Conservation (phyloP, 192 early-diverging fungal genomes). For the Mortierella antarctica region DNA sequence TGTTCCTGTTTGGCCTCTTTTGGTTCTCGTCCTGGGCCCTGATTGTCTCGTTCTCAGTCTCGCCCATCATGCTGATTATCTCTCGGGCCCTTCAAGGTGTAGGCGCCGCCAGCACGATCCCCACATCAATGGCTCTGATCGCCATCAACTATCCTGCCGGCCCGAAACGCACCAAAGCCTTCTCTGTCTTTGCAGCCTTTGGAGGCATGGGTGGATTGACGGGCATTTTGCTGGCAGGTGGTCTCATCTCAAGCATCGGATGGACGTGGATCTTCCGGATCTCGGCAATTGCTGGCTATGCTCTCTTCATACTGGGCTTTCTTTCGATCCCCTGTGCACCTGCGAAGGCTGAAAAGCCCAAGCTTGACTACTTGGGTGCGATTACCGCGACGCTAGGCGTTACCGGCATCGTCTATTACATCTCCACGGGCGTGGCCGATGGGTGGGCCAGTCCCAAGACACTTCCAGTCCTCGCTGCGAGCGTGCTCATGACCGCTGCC, state of each 20-base stretch:
- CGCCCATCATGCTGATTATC: conserved; percentile 44
- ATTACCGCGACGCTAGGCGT: conserved; percentile 29
- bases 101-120: conserved; percentile 40
- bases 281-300: conserved; percentile 30
- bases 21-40: conserved; percentile 45
- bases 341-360: conserved; percentile 29
- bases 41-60: conserved; percentile 38
- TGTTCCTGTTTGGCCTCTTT: conserved; percentile 45
- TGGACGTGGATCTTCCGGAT: conserved; percentile 55
- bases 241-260: conserved; percentile 38
- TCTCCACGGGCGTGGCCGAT: conserved; percentile 38
- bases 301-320: conserved; percentile 21
- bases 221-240: conserved; percentile 52
- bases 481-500: conserved; percentile 24
- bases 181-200: conserved; percentile 43
- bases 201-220: conserved; percentile 34
- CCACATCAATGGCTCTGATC: conserved; percentile 46
- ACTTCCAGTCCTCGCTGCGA: conserved; percentile 22
- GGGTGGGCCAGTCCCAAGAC: conserved; percentile 52
- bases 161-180: conserved; percentile 29
- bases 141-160: conserved; percentile 39
- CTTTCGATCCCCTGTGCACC: conserved; percentile 28
- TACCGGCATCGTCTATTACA: conserved; percentile 48
- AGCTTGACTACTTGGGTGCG: conserved; percentile 47
- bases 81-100: conserved; percentile 47